Base-by-base conservation (phyloP, 371 early-diverging fungal genomes). In the Zancudomyces culisetae region DNA sequence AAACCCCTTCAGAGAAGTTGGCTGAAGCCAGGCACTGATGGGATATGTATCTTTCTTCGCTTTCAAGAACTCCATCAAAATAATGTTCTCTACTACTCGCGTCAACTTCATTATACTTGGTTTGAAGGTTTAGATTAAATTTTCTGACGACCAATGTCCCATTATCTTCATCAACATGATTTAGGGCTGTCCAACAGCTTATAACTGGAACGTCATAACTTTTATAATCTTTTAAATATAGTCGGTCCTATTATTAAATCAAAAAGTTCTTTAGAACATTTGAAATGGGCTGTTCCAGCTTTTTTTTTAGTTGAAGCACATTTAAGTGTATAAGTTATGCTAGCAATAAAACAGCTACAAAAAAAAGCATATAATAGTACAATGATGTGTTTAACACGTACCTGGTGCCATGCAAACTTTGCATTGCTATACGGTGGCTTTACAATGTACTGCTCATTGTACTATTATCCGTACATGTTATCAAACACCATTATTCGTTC, bases 391-490 rank as follows among this genome's bases (percentile, higher is more conserved):
- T 10, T 35, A 35, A 6, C 10, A 35, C 35, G 8, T 64, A 69
- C 77, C 42, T 60, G 65, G 45, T 77, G 78, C 76, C 76, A 77
- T 21, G 48, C 68, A 63, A 77, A 77, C 47, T 57, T 53, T 1
- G 78, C 68, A 10, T 45, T 43, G 1, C 61, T 53, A 13, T 41
- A 47, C 2, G 78, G 78, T 18, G 76, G 78, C 57, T 77, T 77
- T 26, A 76, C 63, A 27, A 77, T 76, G 58, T 68, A 77, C 48
- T 77, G 78, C 49, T 77, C 78, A 56, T 77, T 77, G 45, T 76
- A 52, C 64, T 71, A 50, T 35, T 35, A 35, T 35, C 6, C 35
- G 35, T 15, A 35, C 15, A 35, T 15, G 10, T 15, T 10, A 35
- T 10, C 35, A 35, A 6, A 35, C 35, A 35, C n/a, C n/a, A n/a